phyloP scores from a whole-genome alignment of 495 filamentous ascomycete species.

The Trypethelium eluteriae region DNA sequence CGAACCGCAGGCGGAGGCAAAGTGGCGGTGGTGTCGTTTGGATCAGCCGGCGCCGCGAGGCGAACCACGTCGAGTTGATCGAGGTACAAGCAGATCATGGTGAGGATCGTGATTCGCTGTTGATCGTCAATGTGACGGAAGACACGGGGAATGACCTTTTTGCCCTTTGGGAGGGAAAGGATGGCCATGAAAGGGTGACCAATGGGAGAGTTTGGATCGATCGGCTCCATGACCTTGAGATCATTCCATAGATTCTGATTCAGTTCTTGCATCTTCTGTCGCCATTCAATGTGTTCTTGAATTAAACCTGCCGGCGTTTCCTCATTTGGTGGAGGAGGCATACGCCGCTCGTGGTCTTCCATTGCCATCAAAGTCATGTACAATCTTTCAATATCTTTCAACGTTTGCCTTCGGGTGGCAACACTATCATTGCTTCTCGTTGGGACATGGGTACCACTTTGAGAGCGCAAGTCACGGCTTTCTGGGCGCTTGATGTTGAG shows the following conservation, averaged over 20 bases:
- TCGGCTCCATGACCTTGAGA: slow-evolving; percentile 85
- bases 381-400: slow-evolving; percentile 77
- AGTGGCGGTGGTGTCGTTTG: slow-evolving; percentile 48
- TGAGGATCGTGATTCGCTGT: slow-evolving; percentile 87
- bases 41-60: slow-evolving; percentile 59
- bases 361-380: slow-evolving; percentile 83
- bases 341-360: slow-evolving; percentile 88
- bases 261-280: slow-evolving; percentile 57
- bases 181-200: slow-evolving; percentile 96
- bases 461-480: slow-evolving; percentile 45
- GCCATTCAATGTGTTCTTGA: slow-evolving; percentile 65
- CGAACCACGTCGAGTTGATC: slow-evolving; percentile 86
- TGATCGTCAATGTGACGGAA: slow-evolving; percentile 89
- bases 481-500: slow-evolving; percentile 93
- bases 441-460: slow-evolving; percentile 41
- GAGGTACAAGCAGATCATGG: slow-evolving; percentile 91
- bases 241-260: slow-evolving; percentile 74
- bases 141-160: slow-evolving; percentile 86
- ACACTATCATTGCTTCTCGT: slow-evolving; percentile 38
- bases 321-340: slow-evolving; percentile 61
- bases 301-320: slow-evolving; percentile 54
- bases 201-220: slow-evolving; percentile 56
- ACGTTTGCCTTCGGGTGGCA: slow-evolving; percentile 69
- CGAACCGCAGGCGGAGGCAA: slow-evolving; percentile 58
- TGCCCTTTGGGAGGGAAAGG: slow-evolving; percentile 89